phyloP scores from a whole-genome alignment of 306 rosid genomes.

The Leucaena leucocephala region DNA sequence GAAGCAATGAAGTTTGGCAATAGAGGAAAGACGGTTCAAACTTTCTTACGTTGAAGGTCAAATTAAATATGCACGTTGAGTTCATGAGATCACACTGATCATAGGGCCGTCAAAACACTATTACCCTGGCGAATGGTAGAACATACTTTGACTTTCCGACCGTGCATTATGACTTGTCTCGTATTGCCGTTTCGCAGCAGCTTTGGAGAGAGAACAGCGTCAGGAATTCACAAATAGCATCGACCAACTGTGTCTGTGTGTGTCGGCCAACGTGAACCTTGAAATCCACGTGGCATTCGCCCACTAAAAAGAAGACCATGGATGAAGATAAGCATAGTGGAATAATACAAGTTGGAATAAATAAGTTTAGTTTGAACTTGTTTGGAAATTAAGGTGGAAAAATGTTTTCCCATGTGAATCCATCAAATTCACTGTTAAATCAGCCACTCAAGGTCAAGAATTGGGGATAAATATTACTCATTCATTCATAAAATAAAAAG shows the following conservation, averaged over 20 bases:
- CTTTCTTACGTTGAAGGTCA: constrained; percentile 1
- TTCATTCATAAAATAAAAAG: too few relatives aligned
- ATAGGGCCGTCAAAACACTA: neutral
- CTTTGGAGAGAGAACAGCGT: too few relatives aligned
- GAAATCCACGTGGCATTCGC: neutral
- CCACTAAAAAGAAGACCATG: neutral
- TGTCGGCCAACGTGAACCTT: too few relatives aligned
- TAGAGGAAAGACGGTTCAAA: constrained; percentile 18
- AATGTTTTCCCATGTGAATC: neutral
- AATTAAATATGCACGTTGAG: constrained; percentile 3
- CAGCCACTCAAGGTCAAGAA: neutral
- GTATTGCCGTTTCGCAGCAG: too few relatives aligned
- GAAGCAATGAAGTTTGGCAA: constrained; percentile 1
- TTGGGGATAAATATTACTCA: neutral
- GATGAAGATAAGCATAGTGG: neutral
- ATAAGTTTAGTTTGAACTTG: neutral
- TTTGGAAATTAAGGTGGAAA: neutral
- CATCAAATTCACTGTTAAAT: neutral
- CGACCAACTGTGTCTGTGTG: too few relatives aligned
- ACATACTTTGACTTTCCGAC: neutral
- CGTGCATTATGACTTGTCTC: neutral
- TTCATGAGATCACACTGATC: neutral
- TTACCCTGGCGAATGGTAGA: neutral
- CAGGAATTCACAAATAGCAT: too few relatives aligned
- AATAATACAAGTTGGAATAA: neutral